Evolutionary conservation across 2,329 filamentous ascomycete genomes (phyloP), one percentile per base, ranked within the genome.

Genomic region (Trichophyton simii): DNA sequence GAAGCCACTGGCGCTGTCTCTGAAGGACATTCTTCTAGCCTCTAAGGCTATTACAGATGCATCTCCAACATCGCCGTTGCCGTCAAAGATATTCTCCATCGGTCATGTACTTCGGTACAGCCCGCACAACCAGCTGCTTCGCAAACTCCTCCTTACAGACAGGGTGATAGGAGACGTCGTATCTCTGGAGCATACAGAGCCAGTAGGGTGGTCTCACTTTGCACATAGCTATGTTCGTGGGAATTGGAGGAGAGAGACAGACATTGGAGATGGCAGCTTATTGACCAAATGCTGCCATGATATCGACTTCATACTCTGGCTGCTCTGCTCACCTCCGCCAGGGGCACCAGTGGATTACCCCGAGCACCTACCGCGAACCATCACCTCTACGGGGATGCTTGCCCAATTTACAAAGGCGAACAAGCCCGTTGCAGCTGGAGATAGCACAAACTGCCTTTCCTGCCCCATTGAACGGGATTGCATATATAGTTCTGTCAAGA

Each of bases 271-370:
- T 86, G 5, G 76, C 1, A 92, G 88, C 0, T 79, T 99, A 1
- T 80, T 99, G 34, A 96, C 92, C 2, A 99, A 97, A 75, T 95
- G 89, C 63, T 97, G 94, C 67, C 94, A 99, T 61, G 94, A 99
- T 68, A 88, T 99, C 58, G 94, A 99, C 70, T 84, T 97, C 62
- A 76, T 97, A 3, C 78, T 97, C 15, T 99, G 94, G 94, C 77
- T 97, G 55, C 80, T 97, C 9, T 92, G 87, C 70, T 89, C 88
- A 0, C 88, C 89, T 0, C 73, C 81, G 0, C 69, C 77, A 1
- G 75, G 77, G 11, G 68, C 73, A 1, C 73, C 73, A 6, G 72
- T 66, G 25, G 68, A 69, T 31, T 65, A 72, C 4, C 72, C 78
- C 13, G 82, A 87, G 0, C 91, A 96, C 72, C 78, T 92, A 0